Evolutionary conservation across 2,329 filamentous ascomycete species (phyloP), one percentile per base, ranked within the genome.

Genomic region (Aspergillus versicolor): DNA sequence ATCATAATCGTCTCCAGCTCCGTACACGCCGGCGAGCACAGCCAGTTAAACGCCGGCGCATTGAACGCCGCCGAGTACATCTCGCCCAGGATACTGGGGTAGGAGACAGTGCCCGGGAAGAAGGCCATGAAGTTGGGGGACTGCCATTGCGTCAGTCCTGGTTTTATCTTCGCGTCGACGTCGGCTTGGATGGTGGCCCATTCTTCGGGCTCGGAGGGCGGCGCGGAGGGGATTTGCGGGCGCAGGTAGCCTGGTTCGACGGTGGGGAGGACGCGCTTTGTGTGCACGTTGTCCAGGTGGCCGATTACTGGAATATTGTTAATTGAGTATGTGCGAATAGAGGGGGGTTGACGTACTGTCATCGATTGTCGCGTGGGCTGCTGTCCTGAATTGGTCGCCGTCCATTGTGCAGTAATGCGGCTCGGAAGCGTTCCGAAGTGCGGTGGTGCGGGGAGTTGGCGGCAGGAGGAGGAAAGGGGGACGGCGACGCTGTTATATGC

Each of bases 121-220:
- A 95, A 97, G 44, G 93, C 93, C 85, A 97, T 91, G 81, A 96
- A 97, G 70, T 93, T 92, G 15, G 91, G 93, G 2, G 88, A 91
- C 72, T 96, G 88, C 92, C 93, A 97, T 76, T 97, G 93, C 0
- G 93, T 97, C 54, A 97, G 81, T 5, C 93, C 93, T 0, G 93
- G 93, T 71, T 96, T 85, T 70, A 97, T 96, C 71, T 94, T 90
- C 44, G 82, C 78, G 66, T 92, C 88, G 51, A 97, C 87, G 71
- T 97, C 93, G 56, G 85, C 81, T 66, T 91, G 89, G 69, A 97
- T 97, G 52, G 84, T 80, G 21, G 81, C 77, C 90, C 92, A 96
- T 69, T 70, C 60, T 83, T 78, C 79, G 88, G 91, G 67, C 82
- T 89, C 57, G 84, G 79, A 63, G 82, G 79, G 48, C 84, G 93